phyloP scores from a whole-genome alignment of 163 green algal genomes.

The Scenedesmus sp. region DNA sequence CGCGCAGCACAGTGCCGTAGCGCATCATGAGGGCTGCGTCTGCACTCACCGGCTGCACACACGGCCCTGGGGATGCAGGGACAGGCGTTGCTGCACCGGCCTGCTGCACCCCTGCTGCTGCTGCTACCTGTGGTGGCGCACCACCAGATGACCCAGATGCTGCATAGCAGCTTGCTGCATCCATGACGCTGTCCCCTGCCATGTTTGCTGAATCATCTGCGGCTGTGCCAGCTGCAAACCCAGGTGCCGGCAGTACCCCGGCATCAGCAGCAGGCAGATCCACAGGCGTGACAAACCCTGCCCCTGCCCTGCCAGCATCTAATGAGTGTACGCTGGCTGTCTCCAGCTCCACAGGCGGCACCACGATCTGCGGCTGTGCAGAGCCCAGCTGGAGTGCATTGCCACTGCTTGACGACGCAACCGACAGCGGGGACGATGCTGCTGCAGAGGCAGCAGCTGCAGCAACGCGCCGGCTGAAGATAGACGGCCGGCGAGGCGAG shows the following conservation, averaged over 20 bases:
- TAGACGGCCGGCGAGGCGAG: constrained; percentile 1
- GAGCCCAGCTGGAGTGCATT: not conserved
- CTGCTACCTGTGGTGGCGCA: constrained; percentile 4
- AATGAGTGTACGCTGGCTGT: not conserved
- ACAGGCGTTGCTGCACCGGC: not conserved
- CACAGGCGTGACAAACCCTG: not conserved
- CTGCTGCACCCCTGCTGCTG: not conserved
- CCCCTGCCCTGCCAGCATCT: not conserved
- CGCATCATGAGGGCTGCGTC: constrained; percentile 32
- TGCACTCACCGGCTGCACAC: constrained; percentile 39
- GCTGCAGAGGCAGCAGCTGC: constrained; percentile 23
- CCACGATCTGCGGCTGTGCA: constrained; percentile 29
- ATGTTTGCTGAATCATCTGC: not conserved
- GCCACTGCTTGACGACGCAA: not conserved
- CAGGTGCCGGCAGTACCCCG: not conserved
- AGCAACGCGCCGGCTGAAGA: constrained; percentile 40
- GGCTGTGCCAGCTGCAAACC: not conserved
- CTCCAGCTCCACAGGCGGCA: not conserved
- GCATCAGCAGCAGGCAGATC: not conserved
- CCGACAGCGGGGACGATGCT: not conserved
- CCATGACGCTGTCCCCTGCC: not conserved
- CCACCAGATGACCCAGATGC: not conserved
- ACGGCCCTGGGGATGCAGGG: constrained; percentile 20
- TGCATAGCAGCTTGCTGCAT: not conserved
- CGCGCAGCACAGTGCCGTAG: constrained; percentile 40